A percentile compares a stretch with the other conserved stretches of the same genome.
Conservation (phyloP, 179 eudicot species). For the Silene coronaria region DNA sequence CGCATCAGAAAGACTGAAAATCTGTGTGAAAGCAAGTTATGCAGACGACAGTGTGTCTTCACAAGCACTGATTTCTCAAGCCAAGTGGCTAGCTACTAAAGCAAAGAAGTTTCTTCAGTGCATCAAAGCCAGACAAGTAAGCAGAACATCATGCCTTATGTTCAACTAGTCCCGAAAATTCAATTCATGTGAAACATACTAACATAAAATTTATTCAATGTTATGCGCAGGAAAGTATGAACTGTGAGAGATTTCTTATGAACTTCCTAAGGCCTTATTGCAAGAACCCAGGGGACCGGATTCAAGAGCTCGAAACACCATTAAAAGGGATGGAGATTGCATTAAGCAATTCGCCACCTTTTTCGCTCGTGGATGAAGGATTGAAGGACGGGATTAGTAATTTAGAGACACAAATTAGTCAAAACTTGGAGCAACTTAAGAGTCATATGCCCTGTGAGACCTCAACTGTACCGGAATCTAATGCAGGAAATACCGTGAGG, state of each 20-base stretch:
- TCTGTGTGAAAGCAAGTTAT: constrained; percentile 56
- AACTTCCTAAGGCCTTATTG: constrained; percentile 38
- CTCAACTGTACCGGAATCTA: constrained; percentile 48
- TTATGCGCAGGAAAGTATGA: constrained; percentile 57
- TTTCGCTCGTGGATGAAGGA: constrained; percentile 25
- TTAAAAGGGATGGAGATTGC: constrained; percentile 71
- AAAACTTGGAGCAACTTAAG: constrained; percentile 34
- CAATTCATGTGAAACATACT: background rate
- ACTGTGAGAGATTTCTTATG: constrained; percentile 55
- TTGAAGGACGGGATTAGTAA: constrained; percentile 30
- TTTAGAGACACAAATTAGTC: constrained; percentile 35
- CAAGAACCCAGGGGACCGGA: constrained; percentile 44
- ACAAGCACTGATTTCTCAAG: constrained; percentile 44
- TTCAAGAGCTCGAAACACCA: constrained; percentile 47
- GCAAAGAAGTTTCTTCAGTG: constrained; percentile 47
- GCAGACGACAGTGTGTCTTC: constrained; percentile 45
- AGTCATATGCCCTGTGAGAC: constrained; percentile 37
- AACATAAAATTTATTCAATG: background rate
- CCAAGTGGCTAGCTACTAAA: constrained; percentile 37
- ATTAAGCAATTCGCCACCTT: constrained; percentile 32
- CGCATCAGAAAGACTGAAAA: constrained; percentile 47
- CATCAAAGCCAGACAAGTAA: constrained; percentile 65
- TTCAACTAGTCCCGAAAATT: background rate
- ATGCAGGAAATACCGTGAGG: constrained; percentile 24
- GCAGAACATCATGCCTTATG: background rate